phyloP scores from a whole-genome alignment of 2,329 filamentous ascomycete species.

The Penicillium sp. region DNA sequence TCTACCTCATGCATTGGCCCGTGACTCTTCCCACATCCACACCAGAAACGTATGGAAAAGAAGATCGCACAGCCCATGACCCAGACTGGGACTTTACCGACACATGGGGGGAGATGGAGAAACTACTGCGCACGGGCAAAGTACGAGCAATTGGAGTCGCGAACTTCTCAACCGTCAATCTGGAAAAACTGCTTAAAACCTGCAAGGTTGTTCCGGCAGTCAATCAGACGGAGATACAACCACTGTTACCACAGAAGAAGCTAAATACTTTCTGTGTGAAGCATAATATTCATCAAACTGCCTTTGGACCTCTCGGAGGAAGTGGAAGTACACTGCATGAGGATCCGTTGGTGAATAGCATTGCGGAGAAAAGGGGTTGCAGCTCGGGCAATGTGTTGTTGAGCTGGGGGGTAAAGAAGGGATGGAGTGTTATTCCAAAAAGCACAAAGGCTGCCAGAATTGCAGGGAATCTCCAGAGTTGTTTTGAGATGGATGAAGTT shows the following conservation, averaged over 20 bases:
- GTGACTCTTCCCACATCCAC: slow-evolving; percentile 20
- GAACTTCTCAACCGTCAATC: slow-evolving; percentile 21
- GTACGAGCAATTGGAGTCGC: slow-evolving; percentile 28
- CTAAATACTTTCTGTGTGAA: slow-evolving; percentile 35
- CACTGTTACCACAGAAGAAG: slow-evolving; percentile 38
- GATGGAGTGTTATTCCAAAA: slow-evolving; percentile 19
- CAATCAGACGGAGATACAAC: slow-evolving; percentile 41
- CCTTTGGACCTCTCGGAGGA: slow-evolving; percentile 30
- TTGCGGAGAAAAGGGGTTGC: slow-evolving; percentile 11
- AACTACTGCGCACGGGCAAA: slow-evolving; percentile 15
- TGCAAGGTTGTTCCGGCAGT: slow-evolving; percentile 26
- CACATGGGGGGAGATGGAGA: slow-evolving; percentile 55
- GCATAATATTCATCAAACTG: slow-evolving; percentile 37
- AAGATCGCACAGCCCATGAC: slow-evolving; percentile 55
- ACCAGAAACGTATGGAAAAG: slow-evolving; percentile 13
- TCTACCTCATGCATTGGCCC: slow-evolving; percentile 31
- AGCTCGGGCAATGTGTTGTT: slow-evolving; percentile 19
- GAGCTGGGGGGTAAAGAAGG: slow-evolving; percentile 18
- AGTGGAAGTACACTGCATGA: slow-evolving; percentile 19
- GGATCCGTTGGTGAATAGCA: slow-evolving; percentile 8
- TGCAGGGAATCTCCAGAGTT: slow-evolving; percentile 8
- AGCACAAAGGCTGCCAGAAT: slow-evolving; percentile 14
- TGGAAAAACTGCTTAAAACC: slow-evolving; percentile 12
- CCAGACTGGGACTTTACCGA: slow-evolving; percentile 74
- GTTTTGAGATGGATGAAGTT: slow-evolving; percentile 13